Percentiles rank a stretch among this genome's conserved stretches.
phyloP scores from a whole-genome alignment of 345 rosid genomes.

The Punica granatum region DNA sequence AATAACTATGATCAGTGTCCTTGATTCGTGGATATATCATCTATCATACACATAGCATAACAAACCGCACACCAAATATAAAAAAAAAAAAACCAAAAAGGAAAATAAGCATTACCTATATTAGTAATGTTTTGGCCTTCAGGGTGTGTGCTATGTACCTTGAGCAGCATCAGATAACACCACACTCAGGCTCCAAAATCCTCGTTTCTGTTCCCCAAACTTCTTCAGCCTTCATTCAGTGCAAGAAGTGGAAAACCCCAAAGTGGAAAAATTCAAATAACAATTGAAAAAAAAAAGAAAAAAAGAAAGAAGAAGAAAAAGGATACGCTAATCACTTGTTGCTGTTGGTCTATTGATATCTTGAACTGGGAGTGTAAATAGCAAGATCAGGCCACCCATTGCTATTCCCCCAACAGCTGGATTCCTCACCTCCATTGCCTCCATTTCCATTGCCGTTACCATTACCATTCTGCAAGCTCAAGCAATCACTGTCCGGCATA shows the following conservation, averaged over 20 bases:
- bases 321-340: background rate
- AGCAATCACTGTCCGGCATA: background rate
- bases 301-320: background rate
- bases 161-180: background rate
- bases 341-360: constrained; percentile 5
- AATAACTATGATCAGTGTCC: background rate
- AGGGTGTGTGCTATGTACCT: background rate
- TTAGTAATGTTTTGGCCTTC: background rate
- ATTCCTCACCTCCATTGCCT: constrained; percentile 2
- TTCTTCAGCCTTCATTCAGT: background rate
- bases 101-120: background rate
- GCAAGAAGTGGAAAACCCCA: background rate
- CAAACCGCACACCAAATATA: background rate
- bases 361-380: constrained; percentile 10
- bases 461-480: constrained; percentile 1
- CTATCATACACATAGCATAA: background rate
- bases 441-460: background rate
- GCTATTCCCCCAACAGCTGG: constrained; percentile 6
- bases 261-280: background rate
- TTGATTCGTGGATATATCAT: background rate
- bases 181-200: background rate
- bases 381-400: constrained; percentile 14
- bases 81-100: background rate
- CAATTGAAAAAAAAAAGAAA: background rate
- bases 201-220: background rate